A percentile compares a stretch with the other conserved stretches of the same genome.
phyloP scores from a whole-genome alignment of 129 eudicot species.

The Cynara cardunculus region DNA sequence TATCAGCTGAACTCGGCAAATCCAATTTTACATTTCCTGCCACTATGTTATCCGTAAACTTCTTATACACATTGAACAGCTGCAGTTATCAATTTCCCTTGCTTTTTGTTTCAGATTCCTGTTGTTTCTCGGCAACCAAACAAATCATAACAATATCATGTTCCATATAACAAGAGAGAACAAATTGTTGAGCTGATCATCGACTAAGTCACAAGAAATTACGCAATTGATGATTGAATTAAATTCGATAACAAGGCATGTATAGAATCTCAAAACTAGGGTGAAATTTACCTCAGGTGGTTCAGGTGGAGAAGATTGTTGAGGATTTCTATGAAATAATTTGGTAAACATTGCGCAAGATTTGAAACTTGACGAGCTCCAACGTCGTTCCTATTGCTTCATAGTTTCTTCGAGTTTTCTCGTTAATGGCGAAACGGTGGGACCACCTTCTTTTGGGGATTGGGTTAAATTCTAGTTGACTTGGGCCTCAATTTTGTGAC shows the following conservation, averaged over 20 bases:
- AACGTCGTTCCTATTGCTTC: slow-evolving; percentile 19
- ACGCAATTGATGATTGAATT: not conserved
- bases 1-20: not conserved
- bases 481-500: not conserved
- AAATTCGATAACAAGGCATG: not conserved
- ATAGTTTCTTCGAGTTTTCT: slow-evolving; percentile 8
- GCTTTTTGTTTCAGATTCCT: not conserved
- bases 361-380: slow-evolving; percentile 23
- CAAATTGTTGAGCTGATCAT: slow-evolving; percentile 5
- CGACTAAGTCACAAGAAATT: not conserved
- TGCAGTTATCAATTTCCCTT: not conserved
- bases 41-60: not conserved
- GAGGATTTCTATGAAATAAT: slow-evolving; percentile 44
- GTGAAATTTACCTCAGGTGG: slow-evolving; percentile 30
- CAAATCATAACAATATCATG: not conserved
- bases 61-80: not conserved
- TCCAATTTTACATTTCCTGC: not conserved
- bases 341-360: slow-evolving; percentile 44
- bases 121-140: not conserved
- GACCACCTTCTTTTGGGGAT: not conserved
- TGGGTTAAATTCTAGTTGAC: not conserved
- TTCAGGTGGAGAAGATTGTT: slow-evolving; percentile 29
- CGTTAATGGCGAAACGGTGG: slow-evolving; percentile 10
- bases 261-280: not conserved
- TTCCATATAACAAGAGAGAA: not conserved